Evolutionary conservation across 305 asterid species (phyloP), one percentile per base, ranked within the genome.

Genomic region (Ajuga reptans): DNA sequence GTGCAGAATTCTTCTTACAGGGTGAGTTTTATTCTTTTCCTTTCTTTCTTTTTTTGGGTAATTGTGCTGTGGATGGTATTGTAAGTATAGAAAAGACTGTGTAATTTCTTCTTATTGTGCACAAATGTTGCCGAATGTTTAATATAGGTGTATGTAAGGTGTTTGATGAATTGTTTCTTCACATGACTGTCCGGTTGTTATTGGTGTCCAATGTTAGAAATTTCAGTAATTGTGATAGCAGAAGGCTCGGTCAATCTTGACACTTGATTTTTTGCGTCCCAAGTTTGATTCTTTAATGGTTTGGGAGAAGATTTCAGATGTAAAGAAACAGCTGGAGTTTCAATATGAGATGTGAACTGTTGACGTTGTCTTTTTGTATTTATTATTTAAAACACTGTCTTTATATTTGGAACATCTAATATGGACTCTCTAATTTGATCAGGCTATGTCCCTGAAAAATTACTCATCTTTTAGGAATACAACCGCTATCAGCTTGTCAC

Each of bases 391-490:
- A 6, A 15, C 67, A 17, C 31, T 61, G 34, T 64, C 36, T 58
- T 72, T 16, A 46, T 53, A 29, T 50, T 72, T 76, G 59, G 60
- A 74, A 67, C 74, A 64, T 64, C 84, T 83, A 66, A 86, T 64
- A 52, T 54, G 67, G 71, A 73, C 29, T 77, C 57, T 79, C 69
- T 77, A 27, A 66, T 78, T 78, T 82, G 66, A 62, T 74, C 95
- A 92, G 97, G 96, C 87, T 42, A 78, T 85, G 84, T 81, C 87
- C 64, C 83, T 87, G 84, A 84, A 75, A 78, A 81, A 79, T 75
- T 87, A 87, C 84, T 83, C 96, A 33, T 78, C 89, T 51, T 75
- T 87, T 69, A 78, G 95, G 82, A 82, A 72, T 76, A 72, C 87
- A 17, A 82, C 86, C 60, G 80, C 85, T 46, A 65, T 80, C 75